Conservation (phyloP, 164 flowering plant species). For the Aristolochia fimbriata region DNA sequence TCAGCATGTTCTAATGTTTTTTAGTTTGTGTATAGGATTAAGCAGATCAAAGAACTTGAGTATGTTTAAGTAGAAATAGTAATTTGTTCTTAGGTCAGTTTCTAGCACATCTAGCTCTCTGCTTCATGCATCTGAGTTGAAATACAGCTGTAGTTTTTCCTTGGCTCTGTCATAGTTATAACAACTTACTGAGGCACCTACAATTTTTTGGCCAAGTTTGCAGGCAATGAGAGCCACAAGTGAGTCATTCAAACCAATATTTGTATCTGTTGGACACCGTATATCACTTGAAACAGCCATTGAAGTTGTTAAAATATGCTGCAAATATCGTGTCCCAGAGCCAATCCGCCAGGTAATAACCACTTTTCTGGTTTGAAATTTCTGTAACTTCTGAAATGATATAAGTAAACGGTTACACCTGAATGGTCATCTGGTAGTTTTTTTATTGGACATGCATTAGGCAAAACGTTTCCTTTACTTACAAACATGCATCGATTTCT, state of each 20-base stretch:
- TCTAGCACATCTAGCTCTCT: no score
- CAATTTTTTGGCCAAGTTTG: neutral
- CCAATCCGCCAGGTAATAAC: slow-evolving; percentile 60
- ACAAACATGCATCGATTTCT: neutral
- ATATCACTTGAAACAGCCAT: slow-evolving; percentile 59
- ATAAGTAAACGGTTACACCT: neutral
- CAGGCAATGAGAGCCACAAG: slow-evolving; percentile 58
- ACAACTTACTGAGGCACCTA: no score
- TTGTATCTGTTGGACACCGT: slow-evolving; percentile 66
- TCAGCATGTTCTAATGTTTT: no score
- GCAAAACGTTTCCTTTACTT: neutral
- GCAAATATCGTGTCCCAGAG: slow-evolving; percentile 75
- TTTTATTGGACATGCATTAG: neutral
- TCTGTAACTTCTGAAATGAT: neutral
- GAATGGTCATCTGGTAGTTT: no score
- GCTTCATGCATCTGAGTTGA: no score
- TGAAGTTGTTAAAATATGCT: slow-evolving; percentile 39
- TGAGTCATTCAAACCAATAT: slow-evolving; percentile 57
- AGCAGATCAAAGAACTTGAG: no score
- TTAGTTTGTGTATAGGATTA: no score
- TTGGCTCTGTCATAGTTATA: no score
- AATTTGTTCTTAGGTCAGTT: no score
- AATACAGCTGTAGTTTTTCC: no score
- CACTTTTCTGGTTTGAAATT: neutral
- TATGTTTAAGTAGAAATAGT: no score